Conservation (phyloP, 2,329 filamentous ascomycete genomes). For the Ilyonectria sp. region DNA sequence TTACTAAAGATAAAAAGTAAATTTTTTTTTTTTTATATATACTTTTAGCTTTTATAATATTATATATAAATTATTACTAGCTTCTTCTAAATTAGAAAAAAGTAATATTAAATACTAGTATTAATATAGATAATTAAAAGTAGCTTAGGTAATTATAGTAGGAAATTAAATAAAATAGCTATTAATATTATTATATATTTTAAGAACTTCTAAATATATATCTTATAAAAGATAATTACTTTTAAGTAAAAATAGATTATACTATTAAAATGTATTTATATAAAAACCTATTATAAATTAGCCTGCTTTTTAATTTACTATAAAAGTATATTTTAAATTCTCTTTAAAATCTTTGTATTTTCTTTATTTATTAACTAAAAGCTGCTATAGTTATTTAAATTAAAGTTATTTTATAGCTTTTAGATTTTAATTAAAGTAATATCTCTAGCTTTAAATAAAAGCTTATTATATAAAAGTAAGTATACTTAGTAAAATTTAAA, state of each 20-base stretch:
- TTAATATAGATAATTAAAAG: background rate
- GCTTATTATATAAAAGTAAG: slow-evolving; percentile 21
- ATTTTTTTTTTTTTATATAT: background rate
- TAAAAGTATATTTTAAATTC: background rate
- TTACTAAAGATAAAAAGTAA: background rate
- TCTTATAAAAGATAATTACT: background rate
- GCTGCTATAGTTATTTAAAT: slow-evolving; percentile 1
- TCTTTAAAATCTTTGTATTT: slow-evolving; percentile 1
- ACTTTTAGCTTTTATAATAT: background rate
- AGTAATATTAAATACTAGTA: background rate
- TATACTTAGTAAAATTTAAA: slow-evolving; percentile 15
- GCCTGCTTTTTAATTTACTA: background rate
- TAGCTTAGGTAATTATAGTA: background rate
- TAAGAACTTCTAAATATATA: slow-evolving; percentile 1
- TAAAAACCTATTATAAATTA: background rate
- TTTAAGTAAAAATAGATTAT: background rate
- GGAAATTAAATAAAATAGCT: background rate
- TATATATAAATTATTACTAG: background rate
- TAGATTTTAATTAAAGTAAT: slow-evolving; percentile 1
- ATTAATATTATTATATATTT: background rate
- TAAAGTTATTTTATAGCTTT: slow-evolving; percentile 5
- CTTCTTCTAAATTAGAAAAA: slow-evolving; percentile 2
- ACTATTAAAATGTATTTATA: background rate
- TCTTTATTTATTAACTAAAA: slow-evolving; percentile 11
- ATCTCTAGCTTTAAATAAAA: slow-evolving; percentile 12